These are phyloP conservation scores for Vigna nakashimae DNA, from an alignment of 306 rosid genomes.

Conservation along the genomic window DNA sequence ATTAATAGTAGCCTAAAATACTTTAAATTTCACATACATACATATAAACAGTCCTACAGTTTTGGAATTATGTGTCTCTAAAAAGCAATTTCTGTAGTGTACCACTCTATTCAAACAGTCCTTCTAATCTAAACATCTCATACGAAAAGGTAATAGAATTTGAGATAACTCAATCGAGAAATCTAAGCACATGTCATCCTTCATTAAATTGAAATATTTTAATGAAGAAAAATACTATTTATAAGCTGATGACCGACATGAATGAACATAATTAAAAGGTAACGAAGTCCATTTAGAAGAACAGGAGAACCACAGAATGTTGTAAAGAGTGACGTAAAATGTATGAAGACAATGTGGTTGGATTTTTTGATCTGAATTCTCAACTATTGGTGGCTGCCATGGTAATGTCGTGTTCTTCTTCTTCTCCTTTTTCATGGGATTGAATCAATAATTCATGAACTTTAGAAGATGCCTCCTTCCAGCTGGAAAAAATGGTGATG, in stretches of 20 bases:
- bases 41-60: too few species aligned
- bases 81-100: neutral
- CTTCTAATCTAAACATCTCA: too few species aligned
- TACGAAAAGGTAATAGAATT: neutral
- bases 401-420: slow-evolving; percentile 44
- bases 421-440: slow-evolving; percentile 26
- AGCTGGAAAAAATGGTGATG: slow-evolving; percentile 60
- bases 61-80: too few species aligned
- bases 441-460: slow-evolving; percentile 56
- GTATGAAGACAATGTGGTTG: neutral
- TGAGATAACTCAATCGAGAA: neutral
- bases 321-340: slow-evolving; percentile 13
- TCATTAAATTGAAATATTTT: too few species aligned
- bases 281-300: slow-evolving; percentile 25
- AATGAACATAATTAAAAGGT: neutral
- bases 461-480: slow-evolving; percentile 56
- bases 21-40: too few species aligned
- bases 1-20: too few species aligned
- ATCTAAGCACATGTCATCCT: neutral
- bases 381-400: slow-evolving; percentile 39
- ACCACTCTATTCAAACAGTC: neutral
- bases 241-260: slow-evolving; percentile 22
- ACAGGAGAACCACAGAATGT: neutral
- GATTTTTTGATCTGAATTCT: slow-evolving; percentile 1
- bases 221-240: neutral